A percentile compares a stretch with the other conserved stretches of the same genome.
Evolutionary conservation across 345 rosid species (phyloP).

Genomic region (Noccaea bulbosa): DNA sequence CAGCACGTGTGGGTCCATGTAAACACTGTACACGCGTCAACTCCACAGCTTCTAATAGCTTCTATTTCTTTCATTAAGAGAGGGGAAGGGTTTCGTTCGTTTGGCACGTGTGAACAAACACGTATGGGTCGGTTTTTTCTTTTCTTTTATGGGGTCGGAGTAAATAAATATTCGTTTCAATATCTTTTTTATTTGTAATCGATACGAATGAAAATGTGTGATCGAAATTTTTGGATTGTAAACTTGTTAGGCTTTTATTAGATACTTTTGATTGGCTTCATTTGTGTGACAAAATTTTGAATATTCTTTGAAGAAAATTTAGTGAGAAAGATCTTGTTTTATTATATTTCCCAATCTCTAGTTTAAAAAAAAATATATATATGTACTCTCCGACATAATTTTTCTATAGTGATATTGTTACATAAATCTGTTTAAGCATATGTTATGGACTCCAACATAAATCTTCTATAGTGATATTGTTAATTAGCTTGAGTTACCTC

Average conservation of each 20-base stretch:
- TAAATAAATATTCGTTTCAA: slow-evolving; percentile 21
- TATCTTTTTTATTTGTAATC: not conserved
- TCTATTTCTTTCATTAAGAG: slow-evolving; percentile 15
- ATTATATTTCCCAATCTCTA: slow-evolving; percentile 1
- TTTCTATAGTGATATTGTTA: too few species aligned
- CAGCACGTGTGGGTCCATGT: slow-evolving; percentile 33
- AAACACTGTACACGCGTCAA: slow-evolving; percentile 47
- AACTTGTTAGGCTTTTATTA: slow-evolving; percentile 29
- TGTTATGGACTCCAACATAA: not conserved
- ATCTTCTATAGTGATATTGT: not conserved
- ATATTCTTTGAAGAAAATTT: not conserved
- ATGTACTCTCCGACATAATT: too few species aligned
- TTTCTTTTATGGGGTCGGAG: not conserved
- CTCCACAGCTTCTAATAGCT: slow-evolving; percentile 31
- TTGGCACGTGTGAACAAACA: slow-evolving; percentile 42
- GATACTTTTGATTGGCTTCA: slow-evolving; percentile 25
- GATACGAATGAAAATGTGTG: slow-evolving; percentile 37
- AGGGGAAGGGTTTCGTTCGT: slow-evolving; percentile 19
- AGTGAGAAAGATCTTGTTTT: slow-evolving; percentile 12
- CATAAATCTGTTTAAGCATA: too few species aligned
- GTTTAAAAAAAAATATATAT: too few species aligned
- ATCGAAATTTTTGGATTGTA: slow-evolving; percentile 19
- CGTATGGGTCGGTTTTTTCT: slow-evolving; percentile 15
- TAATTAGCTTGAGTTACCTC: not conserved
- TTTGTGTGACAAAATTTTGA: slow-evolving; percentile 9